Base-by-base conservation (phyloP, 2,329 filamentous ascomycete species). In the Sclerotinia sclerotiorum region DNA sequence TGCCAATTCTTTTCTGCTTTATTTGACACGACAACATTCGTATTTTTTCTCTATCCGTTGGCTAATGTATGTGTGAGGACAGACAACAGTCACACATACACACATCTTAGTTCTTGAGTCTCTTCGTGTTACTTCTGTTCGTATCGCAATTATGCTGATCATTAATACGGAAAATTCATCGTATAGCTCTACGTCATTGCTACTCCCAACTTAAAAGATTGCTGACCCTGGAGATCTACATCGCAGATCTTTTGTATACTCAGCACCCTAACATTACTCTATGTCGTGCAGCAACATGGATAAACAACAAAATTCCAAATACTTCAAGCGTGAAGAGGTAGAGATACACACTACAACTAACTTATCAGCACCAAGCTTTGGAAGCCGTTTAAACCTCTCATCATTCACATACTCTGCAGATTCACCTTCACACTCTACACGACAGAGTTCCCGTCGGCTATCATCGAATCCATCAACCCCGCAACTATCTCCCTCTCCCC, bases 301-400 rank as follows among this genome's bases (percentile, higher is more conserved):
- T 49, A 49, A 46, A 52, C 42, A 49, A 29, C 46, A n/a, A n/a
- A n/a, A 61, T 17, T 44, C 63, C 21, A 57, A 29, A 24, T 44
- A 60, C 17, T 66, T 66, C n/a, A 46, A 48, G n/a, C n/a, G 39
- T 29, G 48, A 55, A 32, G 42, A 54, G n/a, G 11, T 5, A 7
- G 56, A 62, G 8, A 39, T 17, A 54, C 24, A 52, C 54, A 7
- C 24, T 24, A 4, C 56, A 52, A 27, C 35, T 24, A 67, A 39
- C 32, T 10, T 24, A 55, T 39, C 65, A 29, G 27, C 69, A 52
- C 60, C 74, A 55, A 76, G 69, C 60, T 77, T 77, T 70, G 69
- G 65, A 39, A 72, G 74, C n/a, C 69, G 70, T 57, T 52, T 77
- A 19, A 71, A 77, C 39, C 69, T 76, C 7, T 68, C 73, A 24